phyloP scores from a whole-genome alignment of 2,329 filamentous ascomycete genomes.

The Hysterium pulicare region DNA sequence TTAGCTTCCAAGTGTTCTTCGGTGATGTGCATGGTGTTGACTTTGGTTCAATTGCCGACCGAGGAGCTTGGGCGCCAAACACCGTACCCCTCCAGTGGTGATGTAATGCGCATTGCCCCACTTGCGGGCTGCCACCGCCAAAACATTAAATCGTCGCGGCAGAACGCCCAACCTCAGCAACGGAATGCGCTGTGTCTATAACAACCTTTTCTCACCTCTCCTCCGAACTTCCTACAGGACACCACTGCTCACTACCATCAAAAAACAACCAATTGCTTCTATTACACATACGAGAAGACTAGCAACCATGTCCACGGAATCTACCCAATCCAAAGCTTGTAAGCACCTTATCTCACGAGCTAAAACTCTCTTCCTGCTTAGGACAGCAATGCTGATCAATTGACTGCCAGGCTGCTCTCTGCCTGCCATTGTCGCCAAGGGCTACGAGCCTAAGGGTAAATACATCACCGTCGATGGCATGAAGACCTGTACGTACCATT shows the following conservation, averaged over 20 bases:
- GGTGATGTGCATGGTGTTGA: no score
- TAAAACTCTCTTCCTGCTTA: no score
- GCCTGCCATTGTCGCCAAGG: slow-evolving; percentile 46
- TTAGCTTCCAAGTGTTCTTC: no score
- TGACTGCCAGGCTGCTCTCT: slow-evolving; percentile 47
- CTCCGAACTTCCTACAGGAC: neutral
- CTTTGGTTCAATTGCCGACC: no score
- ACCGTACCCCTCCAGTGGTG: no score
- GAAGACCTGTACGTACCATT: slow-evolving; percentile 58
- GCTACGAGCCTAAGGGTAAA: slow-evolving; percentile 57
- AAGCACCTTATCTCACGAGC: slow-evolving; percentile 4
- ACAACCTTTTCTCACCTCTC: neutral
- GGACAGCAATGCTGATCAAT: no score
- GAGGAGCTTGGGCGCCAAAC: no score
- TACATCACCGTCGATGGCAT: slow-evolving; percentile 59
- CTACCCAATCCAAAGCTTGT: slow-evolving; percentile 36
- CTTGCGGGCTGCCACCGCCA: no score
- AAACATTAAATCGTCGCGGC: no score
- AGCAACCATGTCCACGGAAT: slow-evolving; percentile 31
- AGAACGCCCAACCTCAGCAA: no score
- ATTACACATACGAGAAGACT: slow-evolving; percentile 10
- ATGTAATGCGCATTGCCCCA: no score
- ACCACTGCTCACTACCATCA: neutral
- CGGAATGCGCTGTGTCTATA: neutral
- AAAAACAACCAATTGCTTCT: slow-evolving; percentile 4